Base-by-base conservation (phyloP, 192 early-diverging fungal species). In the Cetraspora pellucida region DNA sequence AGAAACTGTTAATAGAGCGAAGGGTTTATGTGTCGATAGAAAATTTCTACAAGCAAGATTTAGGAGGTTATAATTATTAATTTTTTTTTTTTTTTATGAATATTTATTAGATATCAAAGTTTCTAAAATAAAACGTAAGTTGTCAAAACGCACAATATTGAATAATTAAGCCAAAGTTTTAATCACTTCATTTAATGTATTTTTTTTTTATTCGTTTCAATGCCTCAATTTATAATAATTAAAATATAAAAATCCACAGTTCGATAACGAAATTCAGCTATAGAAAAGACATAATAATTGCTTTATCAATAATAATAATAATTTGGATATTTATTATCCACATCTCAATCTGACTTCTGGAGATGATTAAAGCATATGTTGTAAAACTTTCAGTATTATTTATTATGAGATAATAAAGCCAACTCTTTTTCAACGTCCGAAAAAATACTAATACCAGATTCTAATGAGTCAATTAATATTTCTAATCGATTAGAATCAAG, bases 1-100 rank as follows among this genome's bases (percentile, higher is more conserved):
- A 31, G 89, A 90, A 77, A 92, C 92, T 0, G 89, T 87, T 31
- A 94, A 94, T 75, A 78, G 85, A 74, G 89, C 89, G 68, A 78
- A 88, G 60, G 86, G 88, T 43, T 80, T 94, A 28, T 86, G 85
- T 52, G 85, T 91, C 4, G 93, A 91, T 66, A 85, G 93, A 52
- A 82, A 91, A 46, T 94, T 93, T 85, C 80, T 85, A 16, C 93
- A 94, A 80, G 91, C 90, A 58, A 91, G 90, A 82, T 94, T 94
- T 80, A 79, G 87, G 65, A 92, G 89, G 37, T 81, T 76, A 14
- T 66, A 43, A 37, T n/a, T n/a, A 37, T 31, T 37, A 28, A 30
- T 30, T 43, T 43, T 43, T n/a, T n/a, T 52, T 52, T 52, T 19
- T 52, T 52, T 52, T 13, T 19, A 19, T 13, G 5, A 54, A 54